Evolutionary conservation across 768 basidiomycete species (phyloP).

Genomic region (Mrakia blollopis): DNA sequence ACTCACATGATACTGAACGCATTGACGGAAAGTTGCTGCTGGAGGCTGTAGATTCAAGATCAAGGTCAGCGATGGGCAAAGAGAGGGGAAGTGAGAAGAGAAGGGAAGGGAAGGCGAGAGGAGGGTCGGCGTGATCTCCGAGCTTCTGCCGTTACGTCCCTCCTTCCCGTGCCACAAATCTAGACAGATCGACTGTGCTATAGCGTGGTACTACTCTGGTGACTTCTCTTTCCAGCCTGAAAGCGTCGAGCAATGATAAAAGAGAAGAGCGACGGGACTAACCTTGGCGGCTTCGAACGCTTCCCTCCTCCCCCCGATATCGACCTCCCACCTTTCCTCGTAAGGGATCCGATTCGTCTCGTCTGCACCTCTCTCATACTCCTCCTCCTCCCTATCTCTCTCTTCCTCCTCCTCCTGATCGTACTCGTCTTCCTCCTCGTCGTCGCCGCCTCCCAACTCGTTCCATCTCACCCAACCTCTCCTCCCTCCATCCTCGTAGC

Average conservation of each 20-base stretch:
- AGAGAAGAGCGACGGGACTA: background rate
- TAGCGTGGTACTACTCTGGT: too few relatives aligned
- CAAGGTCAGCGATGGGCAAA: background rate
- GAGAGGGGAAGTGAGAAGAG: background rate
- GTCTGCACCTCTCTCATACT: background rate
- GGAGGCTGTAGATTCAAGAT: slow-evolving; percentile 43
- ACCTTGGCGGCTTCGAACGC: slow-evolving; percentile 46
- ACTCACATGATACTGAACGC: slow-evolving; percentile 74
- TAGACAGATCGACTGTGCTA: too few relatives aligned
- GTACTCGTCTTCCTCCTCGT: slow-evolving; percentile 53
- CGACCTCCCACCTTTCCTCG: slow-evolving; percentile 76
- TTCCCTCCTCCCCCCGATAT: slow-evolving; percentile 47
- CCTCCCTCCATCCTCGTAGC: slow-evolving; percentile 40
- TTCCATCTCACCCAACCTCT: slow-evolving; percentile 42
- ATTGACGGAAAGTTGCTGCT: slow-evolving; percentile 64
- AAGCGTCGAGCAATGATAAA: background rate
- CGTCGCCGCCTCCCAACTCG: slow-evolving; percentile 80
- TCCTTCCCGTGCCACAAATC: too few relatives aligned
- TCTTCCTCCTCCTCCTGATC: slow-evolving; percentile 52
- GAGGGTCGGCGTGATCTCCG: background rate
- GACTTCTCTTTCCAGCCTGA: too few relatives aligned
- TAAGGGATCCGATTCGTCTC: slow-evolving; percentile 50
- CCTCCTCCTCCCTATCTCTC: background rate
- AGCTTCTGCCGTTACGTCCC: background rate
- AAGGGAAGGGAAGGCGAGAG: background rate